A percentile compares a stretch with the other conserved stretches of the same genome.
phyloP scores from a whole-genome alignment of 2,329 filamentous ascomycete genomes.

The Beauveria brongniartii region DNA sequence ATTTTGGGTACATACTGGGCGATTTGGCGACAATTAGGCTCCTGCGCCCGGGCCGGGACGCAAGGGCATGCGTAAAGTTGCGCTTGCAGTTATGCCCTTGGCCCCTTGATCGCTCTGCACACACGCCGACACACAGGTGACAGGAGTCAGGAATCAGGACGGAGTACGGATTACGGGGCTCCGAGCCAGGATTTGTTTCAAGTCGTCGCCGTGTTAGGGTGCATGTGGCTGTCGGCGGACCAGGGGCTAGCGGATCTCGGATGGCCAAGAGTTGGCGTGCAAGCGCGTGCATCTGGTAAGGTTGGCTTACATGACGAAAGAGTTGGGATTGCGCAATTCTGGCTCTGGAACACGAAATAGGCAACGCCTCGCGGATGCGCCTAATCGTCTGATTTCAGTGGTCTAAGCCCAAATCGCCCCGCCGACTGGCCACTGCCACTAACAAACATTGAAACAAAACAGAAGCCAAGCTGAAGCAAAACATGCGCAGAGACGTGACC shows the following conservation, averaged over 20 bases:
- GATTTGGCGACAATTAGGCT: not conserved
- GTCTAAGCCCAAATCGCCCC: constrained; percentile 1
- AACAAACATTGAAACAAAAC: not conserved
- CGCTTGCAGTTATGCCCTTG: constrained; percentile 10
- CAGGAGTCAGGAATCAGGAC: too few species aligned
- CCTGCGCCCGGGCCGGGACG: not conserved
- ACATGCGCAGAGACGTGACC: not conserved
- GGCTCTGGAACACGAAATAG: constrained; percentile 6
- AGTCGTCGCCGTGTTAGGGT: not conserved
- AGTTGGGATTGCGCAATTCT: constrained; percentile 9
- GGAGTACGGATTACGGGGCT: not conserved
- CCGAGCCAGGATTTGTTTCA: not conserved
- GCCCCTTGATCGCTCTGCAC: constrained; percentile 2
- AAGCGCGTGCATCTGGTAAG: not conserved
- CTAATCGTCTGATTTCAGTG: constrained; percentile 6
- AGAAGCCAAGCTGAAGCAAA: not conserved
- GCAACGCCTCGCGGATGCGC: constrained; percentile 2
- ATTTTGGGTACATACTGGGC: not conserved
- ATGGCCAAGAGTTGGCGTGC: not conserved
- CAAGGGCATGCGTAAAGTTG: not conserved
- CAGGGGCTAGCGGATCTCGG: constrained; percentile 11
- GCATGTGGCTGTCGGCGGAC: constrained; percentile 9
- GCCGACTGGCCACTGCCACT: not conserved
- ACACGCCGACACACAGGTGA: not conserved
- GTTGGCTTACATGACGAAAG: constrained; percentile 2